Evolutionary conservation across 306 rosid species (phyloP), one percentile per base, ranked within the genome.

Genomic region (Ceratonia siliqua): DNA sequence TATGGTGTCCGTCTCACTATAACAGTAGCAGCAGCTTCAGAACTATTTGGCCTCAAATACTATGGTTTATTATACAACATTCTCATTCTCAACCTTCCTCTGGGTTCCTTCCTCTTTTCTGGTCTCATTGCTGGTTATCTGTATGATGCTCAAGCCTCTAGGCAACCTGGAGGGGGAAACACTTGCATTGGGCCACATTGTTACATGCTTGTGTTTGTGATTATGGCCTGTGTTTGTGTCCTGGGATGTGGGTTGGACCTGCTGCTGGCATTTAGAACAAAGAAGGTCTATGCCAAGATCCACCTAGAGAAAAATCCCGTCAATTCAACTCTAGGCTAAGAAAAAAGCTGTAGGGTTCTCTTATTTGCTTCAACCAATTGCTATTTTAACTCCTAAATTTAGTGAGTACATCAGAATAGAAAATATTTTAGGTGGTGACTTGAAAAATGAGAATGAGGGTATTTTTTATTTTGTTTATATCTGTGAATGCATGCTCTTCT

Each of bases 101-200:
- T 78, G 8, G 83, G 82, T 35, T 82, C 82, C 5, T 78, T 82
- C 83, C 3, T 82, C 6, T 82, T 82, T 53, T 82, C 85, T 50
- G 76, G 82, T 42, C 79, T 82, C 14, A 42, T 82, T 67, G 85
- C 82, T 41, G 82, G 85, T 8, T 75, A 65, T 50, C 68, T 77
- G 8, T 82, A 72, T 72, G 85, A 82, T 67, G 24, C 48, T 15
- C 73, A 82, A 67, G 82, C 85, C 5, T 52, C 85, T 5, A 82
- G 58, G 36, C 49, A 66, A 12, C 59, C 72, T 13, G 79, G 79
- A 10, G 82, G 76, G 2, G 85, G 79, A 7, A 82, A 77, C 63
- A 73, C 79, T 41, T 82, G 85, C 48, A 24, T 59, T 42, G 85
- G 85, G 17, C 12, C 79, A 48, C 73, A 82, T 36, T 82, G 82